These are phyloP conservation scores for Fusarium torreyae DNA, from an alignment of 2,329 filamentous ascomycete species.

Conservation along the genomic window DNA sequence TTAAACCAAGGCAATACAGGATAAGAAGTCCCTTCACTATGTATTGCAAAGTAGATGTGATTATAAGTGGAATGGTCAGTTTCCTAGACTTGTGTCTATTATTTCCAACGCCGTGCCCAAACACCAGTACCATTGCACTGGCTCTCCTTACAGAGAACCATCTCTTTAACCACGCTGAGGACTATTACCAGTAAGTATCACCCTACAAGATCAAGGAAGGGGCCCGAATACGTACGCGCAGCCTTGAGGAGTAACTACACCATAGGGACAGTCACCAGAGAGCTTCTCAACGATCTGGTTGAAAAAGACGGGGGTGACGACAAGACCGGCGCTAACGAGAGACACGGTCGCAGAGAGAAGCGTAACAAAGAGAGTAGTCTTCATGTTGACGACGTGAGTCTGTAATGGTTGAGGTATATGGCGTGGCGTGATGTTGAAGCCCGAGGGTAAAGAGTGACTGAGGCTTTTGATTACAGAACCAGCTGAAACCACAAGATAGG, in stretches of 20 bases:
- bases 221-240: conserved; percentile 66
- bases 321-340: conserved; percentile 66
- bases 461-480: conserved; percentile 36
- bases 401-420: not conserved
- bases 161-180: conserved; percentile 39
- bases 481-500: conserved; percentile 35
- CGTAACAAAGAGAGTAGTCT: conserved; percentile 50
- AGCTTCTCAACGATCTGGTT: conserved; percentile 67
- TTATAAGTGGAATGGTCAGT: conserved; percentile 1
- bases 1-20: not conserved
- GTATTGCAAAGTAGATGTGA: not conserved
- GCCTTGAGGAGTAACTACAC: conserved; percentile 69
- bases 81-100: not conserved
- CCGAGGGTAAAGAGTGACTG: conserved; percentile 7
- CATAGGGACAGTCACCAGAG: conserved; percentile 68
- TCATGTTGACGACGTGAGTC: conserved; percentile 47
- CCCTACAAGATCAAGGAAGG: not conserved
- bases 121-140: not conserved
- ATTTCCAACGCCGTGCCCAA: not conserved
- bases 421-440: conserved; percentile 24
- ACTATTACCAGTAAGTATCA: conserved; percentile 14
- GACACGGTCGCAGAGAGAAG: conserved; percentile 62
- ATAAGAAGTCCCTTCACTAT: not conserved
- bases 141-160: not conserved
- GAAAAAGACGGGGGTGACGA: conserved; percentile 67